phyloP scores from a whole-genome alignment of 2,329 filamentous ascomycete genomes.

The Emergomyces orientalis region DNA sequence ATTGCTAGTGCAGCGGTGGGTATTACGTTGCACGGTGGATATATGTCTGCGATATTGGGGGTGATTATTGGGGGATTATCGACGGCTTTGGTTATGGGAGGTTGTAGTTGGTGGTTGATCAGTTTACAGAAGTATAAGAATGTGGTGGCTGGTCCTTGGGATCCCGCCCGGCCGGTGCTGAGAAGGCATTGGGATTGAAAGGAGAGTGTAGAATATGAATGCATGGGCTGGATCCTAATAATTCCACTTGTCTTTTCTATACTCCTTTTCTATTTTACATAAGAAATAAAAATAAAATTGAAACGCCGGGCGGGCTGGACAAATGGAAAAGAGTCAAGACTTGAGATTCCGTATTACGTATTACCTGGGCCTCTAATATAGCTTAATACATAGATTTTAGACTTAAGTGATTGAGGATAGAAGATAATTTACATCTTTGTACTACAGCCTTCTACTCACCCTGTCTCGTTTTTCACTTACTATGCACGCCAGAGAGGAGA shows the following conservation, averaged over 20 bases:
- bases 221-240: neutral
- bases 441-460: no score
- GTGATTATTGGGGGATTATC: conserved; percentile 66
- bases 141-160: conserved; percentile 96
- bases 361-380: no score
- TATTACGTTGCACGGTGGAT: conserved; percentile 47
- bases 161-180: conserved; percentile 69
- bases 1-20: conserved; percentile 72
- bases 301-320: neutral
- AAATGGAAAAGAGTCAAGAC: neutral
- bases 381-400: no score
- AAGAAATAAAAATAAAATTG: neutral
- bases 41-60: conserved; percentile 54
- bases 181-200: conserved; percentile 35
- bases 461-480: no score
- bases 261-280: neutral
- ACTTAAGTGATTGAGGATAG: no score
- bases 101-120: conserved; percentile 97
- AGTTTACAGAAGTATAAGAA: conserved; percentile 98
- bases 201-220: neutral
- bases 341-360: no score
- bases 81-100: conserved; percentile 72
- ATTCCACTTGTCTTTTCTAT: neutral
- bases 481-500: no score
- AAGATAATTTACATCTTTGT: no score